Evolutionary conservation across 2,329 filamentous ascomycete genomes (phyloP).

Genomic region (Macrophomina pseudophaseolina): DNA sequence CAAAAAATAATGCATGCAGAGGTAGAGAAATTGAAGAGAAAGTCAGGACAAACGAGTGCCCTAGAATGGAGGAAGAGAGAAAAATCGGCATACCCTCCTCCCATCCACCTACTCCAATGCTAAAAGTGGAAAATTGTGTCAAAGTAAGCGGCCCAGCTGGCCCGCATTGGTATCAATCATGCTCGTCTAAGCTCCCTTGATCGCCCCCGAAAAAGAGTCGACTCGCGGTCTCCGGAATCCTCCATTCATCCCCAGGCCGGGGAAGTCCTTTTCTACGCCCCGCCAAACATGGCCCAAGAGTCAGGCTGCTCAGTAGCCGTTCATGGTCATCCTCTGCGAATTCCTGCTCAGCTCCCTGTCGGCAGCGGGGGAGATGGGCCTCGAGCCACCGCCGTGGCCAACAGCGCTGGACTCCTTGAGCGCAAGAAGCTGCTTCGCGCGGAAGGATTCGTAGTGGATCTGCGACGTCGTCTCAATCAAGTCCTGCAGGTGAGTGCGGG

Average conservation of each 20-base stretch:
- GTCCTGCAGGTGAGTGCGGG: constrained; percentile 96
- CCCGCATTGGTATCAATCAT: constrained; percentile 28
- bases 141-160: constrained; percentile 26
- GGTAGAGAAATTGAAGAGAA: constrained; percentile 25
- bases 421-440: constrained; percentile 96
- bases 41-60: constrained; percentile 6
- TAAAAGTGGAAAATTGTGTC: constrained; percentile 24
- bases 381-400: constrained; percentile 66
- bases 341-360: constrained; percentile 95
- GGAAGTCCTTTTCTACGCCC: neutral
- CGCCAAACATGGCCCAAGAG: neutral
- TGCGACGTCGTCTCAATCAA: constrained; percentile 99
- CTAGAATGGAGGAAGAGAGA: neutral
- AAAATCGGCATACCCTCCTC: constrained; percentile 17
- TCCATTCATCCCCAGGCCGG: neutral
- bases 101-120: constrained; percentile 21
- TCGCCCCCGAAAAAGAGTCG: constrained; percentile 15
- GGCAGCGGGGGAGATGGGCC: constrained; percentile 93
- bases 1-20: constrained; percentile 23
- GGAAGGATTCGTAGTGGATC: constrained; percentile 99
- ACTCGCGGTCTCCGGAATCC: constrained; percentile 11
- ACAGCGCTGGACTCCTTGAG: constrained; percentile 97
- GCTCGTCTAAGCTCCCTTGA: constrained; percentile 24
- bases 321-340: constrained; percentile 98
- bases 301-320: constrained; percentile 76